Percentiles rank a stretch among this genome's conserved stretches.
Conservation (phyloP, 2,329 filamentous ascomycete genomes). For the Epichloe typhina region DNA sequence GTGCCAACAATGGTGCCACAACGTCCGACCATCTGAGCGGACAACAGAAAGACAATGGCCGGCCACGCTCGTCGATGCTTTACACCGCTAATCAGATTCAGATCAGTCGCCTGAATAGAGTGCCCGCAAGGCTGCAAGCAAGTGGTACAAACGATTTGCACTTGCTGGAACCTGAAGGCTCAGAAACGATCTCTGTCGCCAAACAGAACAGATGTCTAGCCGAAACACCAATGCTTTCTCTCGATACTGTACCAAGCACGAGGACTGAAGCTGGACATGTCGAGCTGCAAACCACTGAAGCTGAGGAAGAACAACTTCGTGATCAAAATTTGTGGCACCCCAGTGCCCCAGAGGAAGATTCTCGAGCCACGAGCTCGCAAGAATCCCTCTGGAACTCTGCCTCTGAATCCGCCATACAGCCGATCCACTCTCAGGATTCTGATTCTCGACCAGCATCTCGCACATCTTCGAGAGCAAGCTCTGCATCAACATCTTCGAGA, state of each 20-base stretch:
- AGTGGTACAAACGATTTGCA: neutral
- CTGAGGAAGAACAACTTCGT: neutral
- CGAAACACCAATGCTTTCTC: too few relatives aligned
- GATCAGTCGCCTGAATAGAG: constrained; percentile 1
- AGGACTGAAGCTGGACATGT: neutral
- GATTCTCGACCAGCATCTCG: neutral
- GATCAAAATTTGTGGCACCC: neutral
- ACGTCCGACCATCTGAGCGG: neutral
- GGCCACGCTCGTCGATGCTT: constrained; percentile 1
- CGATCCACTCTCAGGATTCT: neutral
- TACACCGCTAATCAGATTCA: constrained; percentile 1
- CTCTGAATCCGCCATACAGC: neutral
- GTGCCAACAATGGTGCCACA: neutral
- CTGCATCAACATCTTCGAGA: neutral
- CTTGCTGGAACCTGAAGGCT: neutral
- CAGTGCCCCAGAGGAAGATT: neutral
- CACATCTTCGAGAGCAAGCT: neutral
- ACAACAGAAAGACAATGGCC: neutral
- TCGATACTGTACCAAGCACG: neutral
- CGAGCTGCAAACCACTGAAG: neutral
- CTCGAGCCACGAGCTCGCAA: neutral
- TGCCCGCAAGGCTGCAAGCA: neutral
- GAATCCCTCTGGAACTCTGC: neutral
- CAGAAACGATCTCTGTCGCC: neutral
- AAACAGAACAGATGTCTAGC: neutral